Percentiles rank a stretch among this genome's conserved stretches.
Evolutionary conservation across 2,329 filamentous ascomycete genomes (phyloP).

Genomic region (Penicillium olsonii): DNA sequence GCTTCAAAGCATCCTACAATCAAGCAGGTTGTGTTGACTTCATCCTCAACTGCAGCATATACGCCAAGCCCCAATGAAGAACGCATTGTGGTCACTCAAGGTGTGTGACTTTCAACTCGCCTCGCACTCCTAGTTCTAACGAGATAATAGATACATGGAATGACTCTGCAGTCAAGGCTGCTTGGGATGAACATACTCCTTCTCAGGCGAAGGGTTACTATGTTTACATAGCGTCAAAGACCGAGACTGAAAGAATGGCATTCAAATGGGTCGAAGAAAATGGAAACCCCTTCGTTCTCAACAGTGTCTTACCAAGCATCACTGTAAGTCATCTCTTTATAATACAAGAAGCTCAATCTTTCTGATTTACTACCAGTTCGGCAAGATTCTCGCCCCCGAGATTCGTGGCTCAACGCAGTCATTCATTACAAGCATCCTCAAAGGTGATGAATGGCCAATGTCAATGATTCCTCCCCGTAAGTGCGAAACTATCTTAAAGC

Average conservation of each 20-base stretch:
- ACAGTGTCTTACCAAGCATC: slow-evolving; percentile 39
- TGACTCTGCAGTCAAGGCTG: slow-evolving; percentile 30
- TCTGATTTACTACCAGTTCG: too few relatives aligned
- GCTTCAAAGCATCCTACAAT: slow-evolving; percentile 16
- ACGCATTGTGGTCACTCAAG: background rate
- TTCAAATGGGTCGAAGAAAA: slow-evolving; percentile 51
- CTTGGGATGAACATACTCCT: slow-evolving; percentile 33
- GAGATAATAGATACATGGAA: slow-evolving; percentile 19
- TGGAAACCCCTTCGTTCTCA: slow-evolving; percentile 48
- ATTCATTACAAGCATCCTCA: slow-evolving; percentile 7
- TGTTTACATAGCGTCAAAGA: slow-evolving; percentile 46
- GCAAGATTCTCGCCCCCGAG: slow-evolving; percentile 36
- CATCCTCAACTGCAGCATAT: slow-evolving; percentile 5
- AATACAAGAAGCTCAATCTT: too few relatives aligned
- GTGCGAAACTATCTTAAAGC: background rate
- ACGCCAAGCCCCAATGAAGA: slow-evolving; percentile 8
- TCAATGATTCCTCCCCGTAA: slow-evolving; percentile 17
- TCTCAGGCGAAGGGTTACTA: slow-evolving; percentile 18
- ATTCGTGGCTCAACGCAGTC: slow-evolving; percentile 19
- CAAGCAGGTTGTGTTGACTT: slow-evolving; percentile 13
- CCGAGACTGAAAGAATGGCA: slow-evolving; percentile 47
- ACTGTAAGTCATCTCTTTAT: slow-evolving; percentile 24
- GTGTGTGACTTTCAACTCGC: too few relatives aligned
- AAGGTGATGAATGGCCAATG: slow-evolving; percentile 5
- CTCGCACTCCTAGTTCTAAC: background rate